A percentile compares a stretch with the other conserved stretches of the same genome.
phyloP scores from a whole-genome alignment of 176 grass and related monocot genomes.

The Triticum dicoccoides region DNA sequence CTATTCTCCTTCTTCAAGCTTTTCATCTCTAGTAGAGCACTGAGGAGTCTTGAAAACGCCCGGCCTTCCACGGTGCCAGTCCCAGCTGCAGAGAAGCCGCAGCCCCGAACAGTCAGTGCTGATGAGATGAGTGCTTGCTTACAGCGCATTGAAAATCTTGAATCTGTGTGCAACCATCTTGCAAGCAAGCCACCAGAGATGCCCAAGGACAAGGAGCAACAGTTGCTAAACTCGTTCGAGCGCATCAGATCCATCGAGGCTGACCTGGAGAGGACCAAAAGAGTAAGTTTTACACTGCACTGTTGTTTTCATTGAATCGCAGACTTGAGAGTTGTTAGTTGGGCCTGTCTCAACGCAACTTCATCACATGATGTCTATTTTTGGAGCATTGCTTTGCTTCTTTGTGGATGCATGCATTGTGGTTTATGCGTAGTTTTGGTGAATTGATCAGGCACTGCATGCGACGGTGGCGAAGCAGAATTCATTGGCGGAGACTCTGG shows the following conservation, averaged over 20 bases:
- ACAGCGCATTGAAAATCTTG: conserved; percentile 68
- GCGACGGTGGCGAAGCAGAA: conserved; percentile 53
- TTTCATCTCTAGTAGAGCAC: conserved; percentile 39
- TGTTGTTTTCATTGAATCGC: neutral
- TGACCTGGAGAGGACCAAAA: conserved; percentile 77
- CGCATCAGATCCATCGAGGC: conserved; percentile 85
- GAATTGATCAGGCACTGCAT: conserved; percentile 43
- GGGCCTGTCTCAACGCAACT: no score
- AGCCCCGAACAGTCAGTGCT: conserved; percentile 2
- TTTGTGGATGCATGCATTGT: neutral
- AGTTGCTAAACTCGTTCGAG: conserved; percentile 69
- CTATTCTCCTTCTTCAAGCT: conserved; percentile 50
- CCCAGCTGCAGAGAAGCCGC: conserved; percentile 19
- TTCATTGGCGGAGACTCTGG: conserved; percentile 58
- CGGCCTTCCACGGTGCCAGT: neutral
- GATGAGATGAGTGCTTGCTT: conserved; percentile 49
- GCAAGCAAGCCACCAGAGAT: conserved; percentile 62
- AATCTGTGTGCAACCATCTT: conserved; percentile 66
- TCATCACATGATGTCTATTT: neutral
- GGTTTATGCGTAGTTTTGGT: neutral
- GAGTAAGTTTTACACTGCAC: conserved; percentile 29
- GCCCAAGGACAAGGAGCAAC: conserved; percentile 66
- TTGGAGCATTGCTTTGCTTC: neutral
- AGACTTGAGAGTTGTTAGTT: neutral
- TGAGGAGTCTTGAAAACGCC: conserved; percentile 43